A percentile compares a stretch with the other conserved stretches of the same genome.
Evolutionary conservation across 1,139 yeast species (phyloP).

Genomic region (Suhomyces bolitotheri): DNA sequence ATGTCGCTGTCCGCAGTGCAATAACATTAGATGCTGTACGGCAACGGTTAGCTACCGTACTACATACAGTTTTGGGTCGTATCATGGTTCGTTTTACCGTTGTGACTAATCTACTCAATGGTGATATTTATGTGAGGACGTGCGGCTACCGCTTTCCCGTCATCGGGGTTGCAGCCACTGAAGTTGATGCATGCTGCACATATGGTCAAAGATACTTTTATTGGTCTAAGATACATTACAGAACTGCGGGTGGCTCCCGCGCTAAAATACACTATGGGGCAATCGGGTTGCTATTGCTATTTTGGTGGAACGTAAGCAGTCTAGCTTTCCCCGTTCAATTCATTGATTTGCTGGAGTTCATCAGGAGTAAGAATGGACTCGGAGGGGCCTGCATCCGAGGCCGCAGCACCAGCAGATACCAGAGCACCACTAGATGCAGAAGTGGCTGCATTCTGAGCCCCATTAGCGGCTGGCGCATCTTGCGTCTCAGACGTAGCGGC

Average conservation of each 20-base stretch:
- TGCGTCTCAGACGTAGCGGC: too few species aligned
- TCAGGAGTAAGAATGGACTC: constrained; percentile 11
- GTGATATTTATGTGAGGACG: background rate
- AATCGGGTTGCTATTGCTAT: too few species aligned
- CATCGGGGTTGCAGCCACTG: background rate
- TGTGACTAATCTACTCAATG: background rate
- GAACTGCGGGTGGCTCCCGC: background rate
- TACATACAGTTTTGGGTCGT: too few species aligned
- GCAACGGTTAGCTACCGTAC: too few species aligned
- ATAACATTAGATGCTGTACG: too few species aligned
- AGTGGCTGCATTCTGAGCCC: background rate
- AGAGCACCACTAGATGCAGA: background rate
- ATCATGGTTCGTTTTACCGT: too few species aligned
- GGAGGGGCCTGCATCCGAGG: constrained; percentile 10
- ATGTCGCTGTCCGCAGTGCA: too few species aligned
- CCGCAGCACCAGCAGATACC: constrained; percentile 2
- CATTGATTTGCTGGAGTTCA: constrained; percentile 10
- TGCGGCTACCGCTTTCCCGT: background rate
- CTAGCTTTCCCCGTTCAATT: constrained; percentile 7
- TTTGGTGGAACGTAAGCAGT: background rate
- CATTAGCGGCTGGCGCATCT: too few species aligned
- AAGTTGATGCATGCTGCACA: background rate
- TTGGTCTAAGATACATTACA: background rate
- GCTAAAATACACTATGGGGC: constrained; percentile 9
- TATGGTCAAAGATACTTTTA: background rate